phyloP scores from a whole-genome alignment of 148 eudicot genomes.

The Chenopodium album region DNA sequence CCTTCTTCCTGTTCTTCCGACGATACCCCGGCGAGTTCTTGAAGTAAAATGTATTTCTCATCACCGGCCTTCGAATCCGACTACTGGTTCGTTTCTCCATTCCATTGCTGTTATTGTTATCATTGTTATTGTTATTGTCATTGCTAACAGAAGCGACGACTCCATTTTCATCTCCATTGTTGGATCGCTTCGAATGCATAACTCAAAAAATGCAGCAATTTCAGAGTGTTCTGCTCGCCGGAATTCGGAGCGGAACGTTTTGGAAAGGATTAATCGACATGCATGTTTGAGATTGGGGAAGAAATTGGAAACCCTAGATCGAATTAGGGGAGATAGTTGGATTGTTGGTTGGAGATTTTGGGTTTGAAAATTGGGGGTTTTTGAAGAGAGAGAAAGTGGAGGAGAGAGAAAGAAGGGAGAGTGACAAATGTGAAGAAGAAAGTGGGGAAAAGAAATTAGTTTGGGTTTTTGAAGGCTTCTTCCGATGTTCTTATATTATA shows the following conservation, averaged over 20 bases:
- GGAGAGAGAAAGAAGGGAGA: background rate
- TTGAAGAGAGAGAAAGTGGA: background rate
- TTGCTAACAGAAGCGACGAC: background rate
- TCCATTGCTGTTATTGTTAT: background rate
- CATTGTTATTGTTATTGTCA: background rate
- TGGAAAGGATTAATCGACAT: background rate
- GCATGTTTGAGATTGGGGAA: constrained; percentile 12
- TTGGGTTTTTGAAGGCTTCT: constrained; percentile 5
- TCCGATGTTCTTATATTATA: constrained; percentile 4
- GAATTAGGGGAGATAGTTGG: too few species aligned
- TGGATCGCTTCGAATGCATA: constrained; percentile 74
- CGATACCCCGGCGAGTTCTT: constrained; percentile 37
- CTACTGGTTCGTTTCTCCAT: constrained; percentile 63
- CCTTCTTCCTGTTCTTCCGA: constrained; percentile 57
- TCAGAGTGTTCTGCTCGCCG: background rate
- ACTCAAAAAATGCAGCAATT: background rate
- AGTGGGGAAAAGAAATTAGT: background rate
- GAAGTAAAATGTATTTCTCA: constrained; percentile 29
- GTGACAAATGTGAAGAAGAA: background rate
- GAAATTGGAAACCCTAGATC: constrained; percentile 22
- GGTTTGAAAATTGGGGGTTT: constrained; percentile 22
- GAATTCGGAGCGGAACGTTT: background rate
- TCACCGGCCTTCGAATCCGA: constrained; percentile 61
- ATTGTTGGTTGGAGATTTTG: background rate
- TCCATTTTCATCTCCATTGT: background rate